Evolutionary conservation across 371 early-diverging fungal genomes (phyloP).

Genomic region (Mitosporidium daphniae): DNA sequence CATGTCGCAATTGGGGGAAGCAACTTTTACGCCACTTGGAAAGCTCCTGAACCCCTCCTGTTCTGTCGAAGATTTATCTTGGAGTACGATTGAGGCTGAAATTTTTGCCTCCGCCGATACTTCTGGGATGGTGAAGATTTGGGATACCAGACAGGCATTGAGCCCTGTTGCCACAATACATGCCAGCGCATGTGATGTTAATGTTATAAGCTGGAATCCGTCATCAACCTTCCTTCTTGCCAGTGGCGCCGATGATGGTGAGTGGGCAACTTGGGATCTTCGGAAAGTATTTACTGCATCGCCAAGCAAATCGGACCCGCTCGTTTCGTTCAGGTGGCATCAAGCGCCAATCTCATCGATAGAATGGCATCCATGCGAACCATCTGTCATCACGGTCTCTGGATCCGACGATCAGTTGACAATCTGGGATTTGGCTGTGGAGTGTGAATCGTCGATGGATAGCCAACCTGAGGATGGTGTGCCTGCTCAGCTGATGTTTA

Average conservation of each 20-base stretch:
- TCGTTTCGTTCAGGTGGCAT: slow-evolving; percentile 86
- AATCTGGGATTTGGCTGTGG: slow-evolving; percentile 80
- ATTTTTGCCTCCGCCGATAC: slow-evolving; percentile 65
- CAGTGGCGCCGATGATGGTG: slow-evolving; percentile 47
- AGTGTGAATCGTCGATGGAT: slow-evolving; percentile 15
- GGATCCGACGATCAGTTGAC: slow-evolving; percentile 78
- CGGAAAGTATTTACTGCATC: slow-evolving; percentile 17
- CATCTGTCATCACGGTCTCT: slow-evolving; percentile 49
- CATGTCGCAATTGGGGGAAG: slow-evolving; percentile 15
- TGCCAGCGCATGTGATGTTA: slow-evolving; percentile 52
- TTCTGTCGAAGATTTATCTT: slow-evolving; percentile 72
- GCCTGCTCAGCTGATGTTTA: slow-evolving; percentile 69
- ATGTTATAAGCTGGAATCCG: slow-evolving; percentile 74
- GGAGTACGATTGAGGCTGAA: slow-evolving; percentile 47
- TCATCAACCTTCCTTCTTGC: slow-evolving; percentile 5
- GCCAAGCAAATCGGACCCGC: slow-evolving; percentile 21
- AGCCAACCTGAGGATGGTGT: slow-evolving; percentile 14
- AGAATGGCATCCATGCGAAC: slow-evolving; percentile 74
- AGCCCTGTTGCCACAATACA: slow-evolving; percentile 20
- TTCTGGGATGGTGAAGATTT: slow-evolving; percentile 55
- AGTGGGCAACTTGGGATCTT: slow-evolving; percentile 70
- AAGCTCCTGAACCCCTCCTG: slow-evolving; percentile 32
- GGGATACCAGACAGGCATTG: slow-evolving; percentile 48
- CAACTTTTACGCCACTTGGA: slow-evolving; percentile 20
- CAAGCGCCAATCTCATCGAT: slow-evolving; percentile 53